Base-by-base conservation (phyloP, 139 green algal genomes). In the Diplosphaera chodatii region DNA sequence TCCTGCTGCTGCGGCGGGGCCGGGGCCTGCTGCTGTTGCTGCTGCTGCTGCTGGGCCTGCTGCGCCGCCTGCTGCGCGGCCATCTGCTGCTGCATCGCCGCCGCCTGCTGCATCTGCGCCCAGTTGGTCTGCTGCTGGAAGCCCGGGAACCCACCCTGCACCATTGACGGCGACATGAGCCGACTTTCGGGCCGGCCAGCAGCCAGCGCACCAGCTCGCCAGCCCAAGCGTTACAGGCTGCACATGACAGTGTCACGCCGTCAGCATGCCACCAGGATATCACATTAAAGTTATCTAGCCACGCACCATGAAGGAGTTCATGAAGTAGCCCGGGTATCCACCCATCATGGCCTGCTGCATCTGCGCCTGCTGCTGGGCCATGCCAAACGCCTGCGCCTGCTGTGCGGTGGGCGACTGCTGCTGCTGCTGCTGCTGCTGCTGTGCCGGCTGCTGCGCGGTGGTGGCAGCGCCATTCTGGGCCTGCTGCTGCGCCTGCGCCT, bases 21-120 rank as follows among this genome's bases (percentile, higher is more conserved):
- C 59, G 59, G n/a, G 34, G 70, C 63, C 63, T 69, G 70, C 62
- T 70, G 34, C 37, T 66, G 63, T 37, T 70, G 63, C 21, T 64
- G 63, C 37, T 40, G 34, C 63, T 75, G 70, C 37, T 64, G 32
- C 3, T 48, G 18, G 18, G 23, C 41, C 31, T 69, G 64, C 64
- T 69, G 64, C 29, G 32, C 29, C n/a, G 16, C 22, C n/a, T 34
- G 21, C 22, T n/a, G 22, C 55, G n/a, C n/a, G n/a, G n/a, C n/a
- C n/a, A 28, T 8, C 55, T 63, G 55, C 21, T n/a, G 22, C 55
- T 63, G 55, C 23, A 28, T 28, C 23, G 25, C 10, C 55, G 21
- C 22, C 37, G 37, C 48, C 48, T 59, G 48, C 16, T 25, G 48
- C 48, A 59, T 59, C 48, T 59, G 48, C 48, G 48, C 48, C 48